Evolutionary conservation across 2,329 filamentous ascomycete genomes (phyloP), one percentile per base, ranked within the genome.

Genomic region (Arthrobotrys sphaeroides): DNA sequence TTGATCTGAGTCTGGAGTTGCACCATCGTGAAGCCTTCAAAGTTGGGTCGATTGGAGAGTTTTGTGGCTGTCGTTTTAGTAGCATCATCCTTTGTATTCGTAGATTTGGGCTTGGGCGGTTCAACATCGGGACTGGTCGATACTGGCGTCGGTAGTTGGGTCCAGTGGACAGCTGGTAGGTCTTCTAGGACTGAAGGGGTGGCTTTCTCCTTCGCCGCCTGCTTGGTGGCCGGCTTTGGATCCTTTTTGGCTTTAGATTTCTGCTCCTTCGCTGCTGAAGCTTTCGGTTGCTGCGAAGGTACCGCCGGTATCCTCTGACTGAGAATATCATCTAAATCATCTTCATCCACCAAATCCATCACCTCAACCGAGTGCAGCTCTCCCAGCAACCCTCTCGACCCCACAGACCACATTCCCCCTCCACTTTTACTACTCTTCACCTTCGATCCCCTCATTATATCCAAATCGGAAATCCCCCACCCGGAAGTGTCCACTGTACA

Each of bases 11-110:
- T 62, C 26, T 69, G 65, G 18, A 76, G 26, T 31, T 76, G 73
- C n/a, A 68, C 16, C 28, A 69, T 51, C 1, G 73, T 76, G 24
- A 53, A 76, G 1, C 65, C 73, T 65, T 76, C 73, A 47, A 76
- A 76, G 36, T 70, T 76, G 2, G 73, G 73, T 0, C 73, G 65
- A 18, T 62, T 24, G 5, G 72, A 47, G 2, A 64, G 22, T 5
- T 12, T 43, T 13, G 43, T 18, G 5, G 62, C 18, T 2, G 13
- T 5, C 6, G 18, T 2, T 43, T 43, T 43, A n/a, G 38, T 31
- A 4, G 12, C 43, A 13, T 31, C 36, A 5, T 31, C 22, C 22
- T 43, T 60, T 13, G 22, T 5, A 0, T n/a, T n/a, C n/a, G 13
- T 28, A 0, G 31, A 10, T n/a, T 38, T 22, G 7, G 38, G 5